A percentile compares a stretch with the other conserved stretches of the same genome.
Conservation (phyloP, 768 basidiomycete genomes). For the Tulasnella sp. region DNA sequence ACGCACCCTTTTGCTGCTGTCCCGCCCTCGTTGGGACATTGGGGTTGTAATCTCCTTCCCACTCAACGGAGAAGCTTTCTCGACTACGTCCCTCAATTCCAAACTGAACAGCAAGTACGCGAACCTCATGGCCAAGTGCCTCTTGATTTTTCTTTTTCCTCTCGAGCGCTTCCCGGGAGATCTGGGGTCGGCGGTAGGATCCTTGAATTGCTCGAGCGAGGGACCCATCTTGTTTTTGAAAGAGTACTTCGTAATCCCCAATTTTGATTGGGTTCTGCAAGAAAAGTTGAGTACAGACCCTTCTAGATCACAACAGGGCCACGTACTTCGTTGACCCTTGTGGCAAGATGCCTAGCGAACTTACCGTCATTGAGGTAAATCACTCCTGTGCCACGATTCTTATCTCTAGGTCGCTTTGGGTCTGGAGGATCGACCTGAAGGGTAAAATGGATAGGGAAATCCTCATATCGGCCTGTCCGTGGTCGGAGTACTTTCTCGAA, state of each 20-base stretch:
- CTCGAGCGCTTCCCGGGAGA: not conserved
- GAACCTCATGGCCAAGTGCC: slow-evolving; percentile 37
- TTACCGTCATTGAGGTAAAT: not conserved
- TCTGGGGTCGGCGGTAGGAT: not conserved
- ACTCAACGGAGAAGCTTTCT: slow-evolving; percentile 53
- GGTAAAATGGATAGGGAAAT: not conserved
- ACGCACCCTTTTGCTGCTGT: slow-evolving; percentile 52
- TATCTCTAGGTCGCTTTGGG: not conserved
- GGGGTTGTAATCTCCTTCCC: slow-evolving; percentile 40
- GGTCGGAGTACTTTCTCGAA: not conserved
- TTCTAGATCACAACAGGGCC: not conserved
- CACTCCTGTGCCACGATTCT: not conserved
- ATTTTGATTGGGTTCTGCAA: not conserved
- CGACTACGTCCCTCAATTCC: slow-evolving; percentile 29
- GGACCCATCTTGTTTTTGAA: not conserved
- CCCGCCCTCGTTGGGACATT: slow-evolving; percentile 38
- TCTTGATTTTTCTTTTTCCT: slow-evolving; percentile 28
- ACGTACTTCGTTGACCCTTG: not conserved
- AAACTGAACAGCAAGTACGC: slow-evolving; percentile 54
- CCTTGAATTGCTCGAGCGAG: not conserved
- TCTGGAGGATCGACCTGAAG: not conserved
- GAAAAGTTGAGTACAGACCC: not conserved
- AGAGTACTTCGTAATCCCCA: not conserved
- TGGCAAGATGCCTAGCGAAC: not conserved
- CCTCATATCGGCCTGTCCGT: not conserved